Evolutionary conservation across 2,329 filamentous ascomycete genomes (phyloP), one percentile per base, ranked within the genome.

Genomic region (Claviceps fusiformis): DNA sequence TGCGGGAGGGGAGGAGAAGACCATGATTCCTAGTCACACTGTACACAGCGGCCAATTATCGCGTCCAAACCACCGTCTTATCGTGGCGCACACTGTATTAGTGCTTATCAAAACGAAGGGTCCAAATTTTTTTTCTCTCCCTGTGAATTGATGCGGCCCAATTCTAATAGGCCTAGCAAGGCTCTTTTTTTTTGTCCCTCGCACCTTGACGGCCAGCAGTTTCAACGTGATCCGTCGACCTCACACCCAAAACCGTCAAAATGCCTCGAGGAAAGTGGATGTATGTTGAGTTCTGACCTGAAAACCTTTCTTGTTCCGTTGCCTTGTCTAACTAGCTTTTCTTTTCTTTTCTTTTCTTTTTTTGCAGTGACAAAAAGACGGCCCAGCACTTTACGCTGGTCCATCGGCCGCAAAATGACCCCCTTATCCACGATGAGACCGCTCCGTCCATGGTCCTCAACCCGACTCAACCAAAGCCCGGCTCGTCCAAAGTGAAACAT

Each of bases 401-500:
- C 64, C 89, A 96, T 73, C 89, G 93, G 66, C 89, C 92, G 39
- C 95, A 98, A 73, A 89, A 96, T 82, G 93, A 98, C 70, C 93
- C 95, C 50, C 82, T 92, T 64, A 96, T 98, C 68, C 87, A 98
- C 79, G 91, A 98, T 75, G 80, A 86, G 64, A 80, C 85, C 64
- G 91, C 89, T 54, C 87, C 92, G 51, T 85, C 89, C 62, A 93
- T 95, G 82, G 86, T 98, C 67, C 82, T 98, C 60, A 88, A 93
- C 67, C 89, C 75, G 56, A 82, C 75, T 48, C 72, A 73, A 63
- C 69, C 75, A 64, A 62, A 65, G 41, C 59, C 64, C n/a, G 64
- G 64, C 9, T 55, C 65, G 8, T 66, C 70, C 15, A 76, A 76
- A 56, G 74, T 80, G 58, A 86, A 86, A 68, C 83, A 82, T 56